These are phyloP conservation scores for Trichophyton schoenleinii DNA, from an alignment of 2,329 filamentous ascomycete genomes.

Conservation along the genomic window DNA sequence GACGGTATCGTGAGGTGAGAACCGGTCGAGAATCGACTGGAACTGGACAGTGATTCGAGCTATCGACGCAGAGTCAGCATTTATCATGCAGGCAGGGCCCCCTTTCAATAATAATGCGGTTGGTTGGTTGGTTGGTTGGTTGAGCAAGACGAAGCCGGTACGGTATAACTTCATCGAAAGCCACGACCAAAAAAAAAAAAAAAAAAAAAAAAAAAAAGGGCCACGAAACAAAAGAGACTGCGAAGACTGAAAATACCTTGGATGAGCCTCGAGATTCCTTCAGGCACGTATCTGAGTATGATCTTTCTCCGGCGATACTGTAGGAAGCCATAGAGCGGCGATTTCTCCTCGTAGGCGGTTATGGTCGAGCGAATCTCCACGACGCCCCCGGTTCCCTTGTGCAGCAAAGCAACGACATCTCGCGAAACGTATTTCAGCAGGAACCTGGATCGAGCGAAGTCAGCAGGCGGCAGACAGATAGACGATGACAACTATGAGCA, in stretches of 20 bases:
- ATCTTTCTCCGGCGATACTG: constrained; percentile 83
- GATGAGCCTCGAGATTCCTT: constrained; percentile 76
- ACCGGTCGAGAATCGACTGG: constrained; percentile 45
- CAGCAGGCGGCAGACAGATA: too few species aligned
- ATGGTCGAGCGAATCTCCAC: constrained; percentile 70
- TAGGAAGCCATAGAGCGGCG: constrained; percentile 83
- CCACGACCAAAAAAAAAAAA: neutral
- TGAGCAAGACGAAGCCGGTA: neutral
- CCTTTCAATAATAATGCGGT: neutral
- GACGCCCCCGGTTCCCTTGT: constrained; percentile 66
- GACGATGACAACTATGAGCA: too few species aligned
- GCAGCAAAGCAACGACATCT: constrained; percentile 73
- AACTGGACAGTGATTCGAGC: constrained; percentile 68
- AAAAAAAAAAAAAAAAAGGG: too few species aligned
- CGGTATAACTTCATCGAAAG: constrained; percentile 1
- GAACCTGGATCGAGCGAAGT: constrained; percentile 51
- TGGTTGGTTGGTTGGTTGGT: neutral
- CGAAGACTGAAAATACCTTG: constrained; percentile 54
- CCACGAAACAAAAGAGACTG: too few species aligned
- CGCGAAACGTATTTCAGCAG: constrained; percentile 81
- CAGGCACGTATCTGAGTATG: constrained; percentile 82
- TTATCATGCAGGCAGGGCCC: neutral
- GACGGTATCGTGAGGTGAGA: constrained; percentile 68
- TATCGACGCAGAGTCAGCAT: constrained; percentile 27
- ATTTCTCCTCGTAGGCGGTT: constrained; percentile 65